These are phyloP conservation scores for Penicillium nucicola DNA, from an alignment of 495 filamentous ascomycete species.

Conservation along the genomic window DNA sequence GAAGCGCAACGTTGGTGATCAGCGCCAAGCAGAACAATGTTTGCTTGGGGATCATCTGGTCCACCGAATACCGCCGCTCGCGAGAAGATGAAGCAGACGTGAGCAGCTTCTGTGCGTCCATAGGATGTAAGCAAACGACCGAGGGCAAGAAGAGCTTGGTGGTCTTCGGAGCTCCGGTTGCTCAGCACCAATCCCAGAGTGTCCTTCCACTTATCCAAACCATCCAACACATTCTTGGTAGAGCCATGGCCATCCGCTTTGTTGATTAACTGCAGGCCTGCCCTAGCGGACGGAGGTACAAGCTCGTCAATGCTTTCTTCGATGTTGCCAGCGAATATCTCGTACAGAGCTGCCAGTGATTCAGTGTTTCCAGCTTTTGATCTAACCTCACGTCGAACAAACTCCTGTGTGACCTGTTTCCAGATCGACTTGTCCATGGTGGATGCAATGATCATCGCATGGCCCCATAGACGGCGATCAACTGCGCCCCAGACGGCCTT, in stretches of 20 bases:
- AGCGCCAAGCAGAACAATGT: conserved; percentile 78
- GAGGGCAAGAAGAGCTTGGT: conserved; percentile 69
- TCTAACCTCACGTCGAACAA: conserved; percentile 88
- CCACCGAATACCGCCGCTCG: conserved; percentile 67
- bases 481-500: conserved; percentile 92
- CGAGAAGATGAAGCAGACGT: conserved; percentile 76
- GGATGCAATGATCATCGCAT: conserved; percentile 88
- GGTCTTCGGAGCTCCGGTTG: conserved; percentile 81
- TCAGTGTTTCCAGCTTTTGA: conserved; percentile 71
- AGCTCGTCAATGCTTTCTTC: conserved; percentile 96
- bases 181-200: conserved; percentile 80
- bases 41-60: conserved; percentile 73
- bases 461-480: conserved; percentile 93
- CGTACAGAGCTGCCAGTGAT: conserved; percentile 85
- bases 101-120: conserved; percentile 84
- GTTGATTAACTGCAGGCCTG: conserved; percentile 86
- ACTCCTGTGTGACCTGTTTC: conserved; percentile 92
- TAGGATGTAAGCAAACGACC: conserved; percentile 84
- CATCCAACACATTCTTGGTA: conserved; percentile 72
- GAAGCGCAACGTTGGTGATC: conserved; percentile 67
- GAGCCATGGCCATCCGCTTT: conserved; percentile 57
- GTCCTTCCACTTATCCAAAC: conserved; percentile 90
- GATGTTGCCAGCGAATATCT: conserved; percentile 87
- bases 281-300: conserved; percentile 89
- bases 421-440: conserved; percentile 68